Evolutionary conservation across 495 filamentous ascomycete genomes (phyloP), one percentile per base, ranked within the genome.

Genomic region (Sphaerosporella brunnea): DNA sequence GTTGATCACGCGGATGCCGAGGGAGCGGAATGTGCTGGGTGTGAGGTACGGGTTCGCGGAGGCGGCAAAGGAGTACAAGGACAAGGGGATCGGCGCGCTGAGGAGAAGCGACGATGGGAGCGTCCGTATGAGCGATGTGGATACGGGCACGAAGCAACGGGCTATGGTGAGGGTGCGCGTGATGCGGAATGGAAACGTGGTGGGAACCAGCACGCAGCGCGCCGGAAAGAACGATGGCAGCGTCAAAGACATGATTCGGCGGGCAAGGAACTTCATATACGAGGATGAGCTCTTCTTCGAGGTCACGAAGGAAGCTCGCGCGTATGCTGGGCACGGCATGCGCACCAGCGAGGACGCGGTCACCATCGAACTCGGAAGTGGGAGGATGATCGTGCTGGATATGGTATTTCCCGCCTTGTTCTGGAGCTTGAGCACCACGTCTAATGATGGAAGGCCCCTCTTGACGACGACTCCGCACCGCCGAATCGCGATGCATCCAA

Each of bases 261-360:
- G 84, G 53, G 84, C 86, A 9, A 77, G 87, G 23, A 80, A 99
- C 61, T 85, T 82, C 47, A 68, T 93, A 1, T 95, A 83, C 58
- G 81, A 87, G 45, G 79, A 93, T 56, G 92, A 99, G 59, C 64
- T 99, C n/a, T 93, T 85, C 69, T 77, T 93, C 51, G 90, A 96
- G 62, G 62, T 99, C 18, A 75, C 78, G 39, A 73, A 81, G 9
- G 92, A 99, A 64, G 78, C 80, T 1, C 76, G 84, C 4, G 65
- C 69, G 0, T 64, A 92, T 30, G 69, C 74, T 8, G 72, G 71
- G 35, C 73, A 76, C 19, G 72, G 77, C 7, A 77, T 94, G 9
- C 73, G 70, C 13, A 68, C 75, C 3, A 66, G 69, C 23, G 70
- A 73, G 23, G 74, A 72, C 46, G 65, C 67, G 35, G 67, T 79